Evolutionary conservation across 2,329 filamentous ascomycete genomes (phyloP).

Genomic region (Colletotrichum tamarilloi): DNA sequence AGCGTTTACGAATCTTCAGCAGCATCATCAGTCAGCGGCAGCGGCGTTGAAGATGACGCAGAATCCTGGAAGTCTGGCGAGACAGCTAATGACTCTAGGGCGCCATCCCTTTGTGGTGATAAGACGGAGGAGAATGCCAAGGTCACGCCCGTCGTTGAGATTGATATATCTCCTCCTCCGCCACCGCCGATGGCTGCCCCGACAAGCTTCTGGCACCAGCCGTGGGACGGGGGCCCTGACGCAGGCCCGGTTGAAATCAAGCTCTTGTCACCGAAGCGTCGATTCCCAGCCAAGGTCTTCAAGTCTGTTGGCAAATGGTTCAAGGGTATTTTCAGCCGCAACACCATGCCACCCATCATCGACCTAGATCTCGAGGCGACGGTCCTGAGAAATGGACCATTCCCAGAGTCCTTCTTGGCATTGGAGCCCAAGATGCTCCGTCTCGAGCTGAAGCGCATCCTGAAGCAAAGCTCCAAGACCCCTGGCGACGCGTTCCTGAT

Average conservation of each 20-base stretch:
- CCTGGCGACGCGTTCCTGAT: conserved; percentile 9
- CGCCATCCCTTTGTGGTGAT: not conserved
- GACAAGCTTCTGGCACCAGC: conserved; percentile 2
- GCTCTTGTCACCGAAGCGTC: conserved; percentile 5
- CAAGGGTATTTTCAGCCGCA: conserved; percentile 13
- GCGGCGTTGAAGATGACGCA: not conserved
- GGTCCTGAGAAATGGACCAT: conserved; percentile 9
- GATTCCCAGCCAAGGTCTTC: conserved; percentile 10
- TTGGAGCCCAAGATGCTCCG: conserved; percentile 23
- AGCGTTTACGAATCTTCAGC: conserved; percentile 1
- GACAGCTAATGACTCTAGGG: conserved; percentile 14
- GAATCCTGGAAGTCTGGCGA: conserved; percentile 27
- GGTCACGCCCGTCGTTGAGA: not conserved
- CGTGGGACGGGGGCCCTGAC: not conserved
- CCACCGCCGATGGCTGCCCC: not conserved
- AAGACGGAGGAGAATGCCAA: conserved; percentile 8
- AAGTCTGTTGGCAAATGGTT: conserved; percentile 20
- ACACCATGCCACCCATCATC: not conserved
- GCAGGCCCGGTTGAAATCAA: conserved; percentile 17
- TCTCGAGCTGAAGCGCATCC: conserved; percentile 17
- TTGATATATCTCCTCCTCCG: not conserved
- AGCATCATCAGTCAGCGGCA: not conserved
- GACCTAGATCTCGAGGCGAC: conserved; percentile 26
- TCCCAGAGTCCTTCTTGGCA: not conserved
- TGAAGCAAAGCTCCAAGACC: not conserved